Percentiles rank a stretch among this genome's conserved stretches.
Evolutionary conservation across 768 basidiomycete genomes (phyloP).

Genomic region (Suillus placidus): DNA sequence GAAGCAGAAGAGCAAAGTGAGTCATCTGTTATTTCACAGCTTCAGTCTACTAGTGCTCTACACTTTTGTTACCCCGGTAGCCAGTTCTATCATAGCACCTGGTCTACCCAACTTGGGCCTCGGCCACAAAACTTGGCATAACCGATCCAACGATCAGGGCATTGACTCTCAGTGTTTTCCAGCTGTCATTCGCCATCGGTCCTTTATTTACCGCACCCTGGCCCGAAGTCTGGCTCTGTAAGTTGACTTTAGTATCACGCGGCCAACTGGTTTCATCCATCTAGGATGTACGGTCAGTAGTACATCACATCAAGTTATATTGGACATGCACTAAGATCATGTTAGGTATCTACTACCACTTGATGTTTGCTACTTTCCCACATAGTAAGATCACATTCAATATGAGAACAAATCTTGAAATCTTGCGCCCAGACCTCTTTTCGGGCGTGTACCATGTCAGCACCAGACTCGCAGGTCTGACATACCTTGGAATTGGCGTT

Average conservation of each 20-base stretch:
- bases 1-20: too few relatives aligned
- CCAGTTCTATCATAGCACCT: too few relatives aligned
- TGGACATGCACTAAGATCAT: not conserved
- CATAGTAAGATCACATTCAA: conserved; percentile 22
- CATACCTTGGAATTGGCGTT: conserved; percentile 52
- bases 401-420: conserved; percentile 9
- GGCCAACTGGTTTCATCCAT: conserved; percentile 20
- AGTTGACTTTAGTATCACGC: conserved; percentile 31
- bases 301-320: not conserved
- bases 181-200: too few relatives aligned
- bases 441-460: conserved; percentile 51
- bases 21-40: too few relatives aligned
- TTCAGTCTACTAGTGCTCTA: too few relatives aligned
- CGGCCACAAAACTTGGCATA: too few relatives aligned
- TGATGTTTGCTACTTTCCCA: conserved; percentile 69
- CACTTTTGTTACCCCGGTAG: too few relatives aligned
- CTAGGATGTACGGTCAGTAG: conserved; percentile 55
- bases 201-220: too few relatives aligned
- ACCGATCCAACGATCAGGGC: too few relatives aligned
- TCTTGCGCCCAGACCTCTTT: conserved; percentile 42
- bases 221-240: conserved; percentile 65
- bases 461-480: conserved; percentile 54
- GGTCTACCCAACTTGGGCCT: too few relatives aligned
- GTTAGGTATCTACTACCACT: conserved; percentile 55
- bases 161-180: too few relatives aligned